Conservation (phyloP, 805 yeast genomes). For the Ogataea parapolymorpha region DNA sequence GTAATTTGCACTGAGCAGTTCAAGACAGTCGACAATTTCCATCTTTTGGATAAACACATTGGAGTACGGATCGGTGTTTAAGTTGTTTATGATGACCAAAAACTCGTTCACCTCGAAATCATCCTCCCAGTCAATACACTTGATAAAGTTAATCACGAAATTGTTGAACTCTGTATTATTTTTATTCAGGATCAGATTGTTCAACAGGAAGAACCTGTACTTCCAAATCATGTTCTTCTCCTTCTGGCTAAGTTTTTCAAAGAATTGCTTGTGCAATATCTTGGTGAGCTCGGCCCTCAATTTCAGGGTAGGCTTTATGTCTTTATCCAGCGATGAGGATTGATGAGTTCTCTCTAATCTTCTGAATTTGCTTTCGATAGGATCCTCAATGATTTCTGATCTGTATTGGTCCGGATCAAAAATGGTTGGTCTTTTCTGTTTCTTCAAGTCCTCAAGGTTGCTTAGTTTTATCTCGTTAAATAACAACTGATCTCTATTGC, state of each 20-base stretch:
- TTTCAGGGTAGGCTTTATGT: constrained; percentile 83
- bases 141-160: constrained; percentile 60
- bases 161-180: constrained; percentile 35
- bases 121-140: constrained; percentile 86
- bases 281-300: constrained; percentile 67
- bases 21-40: constrained; percentile 48
- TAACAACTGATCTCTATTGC: constrained; percentile 17
- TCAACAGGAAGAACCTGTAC: constrained; percentile 76
- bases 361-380: constrained; percentile 84
- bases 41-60: constrained; percentile 33
- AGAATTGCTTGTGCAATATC: constrained; percentile 77
- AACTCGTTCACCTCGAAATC: constrained; percentile 78
- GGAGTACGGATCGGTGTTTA: constrained; percentile 20
- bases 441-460: constrained; percentile 16
- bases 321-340: constrained; percentile 72
- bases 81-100: constrained; percentile 38
- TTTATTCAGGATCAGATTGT: constrained; percentile 39
- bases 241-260: constrained; percentile 71
- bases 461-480: constrained; percentile 26
- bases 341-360: constrained; percentile 81
- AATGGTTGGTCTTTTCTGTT: constrained; percentile 30
- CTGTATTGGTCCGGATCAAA: constrained; percentile 66
- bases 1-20: constrained; percentile 76
- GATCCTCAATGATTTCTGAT: constrained; percentile 53
- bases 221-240: constrained; percentile 91